These are phyloP conservation scores for Fusarium sp. DNA, from an alignment of 2,329 filamentous ascomycete genomes.

Conservation along the genomic window DNA sequence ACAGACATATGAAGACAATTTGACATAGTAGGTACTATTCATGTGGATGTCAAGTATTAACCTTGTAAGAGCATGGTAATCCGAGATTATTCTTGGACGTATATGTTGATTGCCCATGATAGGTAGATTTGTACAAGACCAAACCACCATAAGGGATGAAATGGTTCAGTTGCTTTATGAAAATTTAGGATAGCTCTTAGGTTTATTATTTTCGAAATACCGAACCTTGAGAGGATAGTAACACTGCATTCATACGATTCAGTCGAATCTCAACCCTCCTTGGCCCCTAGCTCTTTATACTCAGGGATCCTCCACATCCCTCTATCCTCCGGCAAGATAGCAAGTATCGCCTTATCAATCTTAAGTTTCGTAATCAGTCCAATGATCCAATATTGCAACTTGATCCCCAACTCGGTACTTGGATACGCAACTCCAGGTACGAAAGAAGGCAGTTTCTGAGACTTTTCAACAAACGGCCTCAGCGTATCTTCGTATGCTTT, in stretches of 20 bases:
- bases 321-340: conserved; percentile 23
- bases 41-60: too few relatives aligned
- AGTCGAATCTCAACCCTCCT: not conserved
- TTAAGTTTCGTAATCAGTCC: conserved; percentile 21
- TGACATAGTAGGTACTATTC: too few relatives aligned
- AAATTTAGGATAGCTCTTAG: too few relatives aligned
- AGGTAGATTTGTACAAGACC: too few relatives aligned
- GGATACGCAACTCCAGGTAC: conserved; percentile 46
- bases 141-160: too few relatives aligned
- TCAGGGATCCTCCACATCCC: conserved; percentile 28
- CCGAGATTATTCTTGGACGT: too few relatives aligned
- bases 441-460: conserved; percentile 51
- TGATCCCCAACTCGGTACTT: conserved; percentile 45
- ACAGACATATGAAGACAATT: too few relatives aligned
- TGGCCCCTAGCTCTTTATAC: conserved; percentile 4
- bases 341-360: conserved; percentile 28
- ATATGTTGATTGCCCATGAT: too few relatives aligned
- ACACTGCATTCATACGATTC: too few relatives aligned
- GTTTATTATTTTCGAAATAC: too few relatives aligned
- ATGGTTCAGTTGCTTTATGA: not conserved
- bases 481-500: conserved; percentile 56
- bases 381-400: conserved; percentile 35
- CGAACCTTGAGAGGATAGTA: not conserved
- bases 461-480: conserved; percentile 54
- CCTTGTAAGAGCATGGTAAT: too few relatives aligned